Evolutionary conservation across 306 rosid genomes (phyloP).

Genomic region (Senna tora): DNA sequence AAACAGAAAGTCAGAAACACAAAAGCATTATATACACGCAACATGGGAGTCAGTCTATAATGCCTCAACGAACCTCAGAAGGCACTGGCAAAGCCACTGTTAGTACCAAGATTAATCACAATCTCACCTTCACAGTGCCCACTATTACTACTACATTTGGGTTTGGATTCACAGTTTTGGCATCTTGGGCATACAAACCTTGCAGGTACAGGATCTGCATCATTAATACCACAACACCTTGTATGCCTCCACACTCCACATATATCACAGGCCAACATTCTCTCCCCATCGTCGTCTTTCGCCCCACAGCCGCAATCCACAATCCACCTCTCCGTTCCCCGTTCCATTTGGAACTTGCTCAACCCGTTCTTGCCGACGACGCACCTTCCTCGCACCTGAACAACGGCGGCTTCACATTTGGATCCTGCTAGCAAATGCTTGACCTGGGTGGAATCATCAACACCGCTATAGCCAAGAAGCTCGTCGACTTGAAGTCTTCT

Average conservation of each 20-base stretch:
- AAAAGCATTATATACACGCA: conserved; percentile 16
- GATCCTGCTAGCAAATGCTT: conserved; percentile 61
- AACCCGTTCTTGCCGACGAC: conserved; percentile 60
- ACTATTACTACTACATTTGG: conserved; percentile 7
- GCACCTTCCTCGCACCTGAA: conserved; percentile 73
- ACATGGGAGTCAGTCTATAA: background rate
- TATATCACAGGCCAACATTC: conserved; percentile 90
- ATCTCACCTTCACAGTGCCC: conserved; percentile 62
- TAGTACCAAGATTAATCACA: conserved; percentile 41
- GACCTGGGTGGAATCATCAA: conserved; percentile 75
- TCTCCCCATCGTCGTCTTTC: conserved; percentile 94
- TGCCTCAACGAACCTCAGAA: conserved; percentile 48
- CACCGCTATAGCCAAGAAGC: conserved; percentile 63
- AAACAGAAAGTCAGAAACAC: conserved; percentile 6
- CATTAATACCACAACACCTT: conserved; percentile 72
- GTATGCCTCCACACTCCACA: conserved; percentile 97
- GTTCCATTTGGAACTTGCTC: conserved; percentile 82
- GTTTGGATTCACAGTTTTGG: conserved; percentile 41
- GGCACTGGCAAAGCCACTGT: conserved; percentile 47
- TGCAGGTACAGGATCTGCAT: conserved; percentile 71
- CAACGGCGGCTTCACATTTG: conserved; percentile 43
- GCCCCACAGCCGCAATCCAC: conserved; percentile 95
- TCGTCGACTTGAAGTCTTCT: conserved; percentile 77
- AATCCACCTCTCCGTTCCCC: conserved; percentile 94
- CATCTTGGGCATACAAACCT: conserved; percentile 74